phyloP scores from a whole-genome alignment of 1,139 yeast genomes.

The Arxiozyma bovina region DNA sequence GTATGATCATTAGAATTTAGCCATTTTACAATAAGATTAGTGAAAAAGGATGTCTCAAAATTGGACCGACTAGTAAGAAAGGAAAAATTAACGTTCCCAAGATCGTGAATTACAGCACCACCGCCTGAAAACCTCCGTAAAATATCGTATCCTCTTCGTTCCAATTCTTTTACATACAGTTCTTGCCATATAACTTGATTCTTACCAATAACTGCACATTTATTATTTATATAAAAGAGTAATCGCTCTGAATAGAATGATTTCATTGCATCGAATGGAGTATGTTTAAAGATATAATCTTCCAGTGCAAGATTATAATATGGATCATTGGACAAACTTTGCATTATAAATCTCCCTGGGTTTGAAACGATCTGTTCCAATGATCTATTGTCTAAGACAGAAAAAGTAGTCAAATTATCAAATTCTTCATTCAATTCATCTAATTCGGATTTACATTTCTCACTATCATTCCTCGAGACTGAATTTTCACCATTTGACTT shows the following conservation, averaged over 20 bases:
- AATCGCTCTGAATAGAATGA: conserved; percentile 40
- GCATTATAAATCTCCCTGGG: conserved; percentile 22
- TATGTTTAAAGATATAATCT: conserved; percentile 58
- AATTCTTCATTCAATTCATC: conserved; percentile 23
- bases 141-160: conserved; percentile 51
- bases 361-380: conserved; percentile 11
- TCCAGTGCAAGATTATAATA: conserved; percentile 74
- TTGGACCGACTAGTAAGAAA: conserved; percentile 61
- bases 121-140: conserved; percentile 86
- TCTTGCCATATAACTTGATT: conserved; percentile 96
- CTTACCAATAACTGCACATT: conserved; percentile 91
- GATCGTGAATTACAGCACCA: conserved; percentile 93
- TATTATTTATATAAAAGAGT: conserved; percentile 64
- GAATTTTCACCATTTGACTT: neutral
- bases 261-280: conserved; percentile 38
- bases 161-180: conserved; percentile 54
- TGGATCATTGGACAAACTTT: conserved; percentile 46
- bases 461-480: neutral
- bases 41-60: conserved; percentile 59
- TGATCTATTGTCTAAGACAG: neutral
- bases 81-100: conserved; percentile 84
- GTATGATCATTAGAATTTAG: conserved; percentile 22
- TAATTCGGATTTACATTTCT: conserved; percentile 11
- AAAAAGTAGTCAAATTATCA: neutral
- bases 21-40: conserved; percentile 43